Percentiles rank a stretch among this genome's conserved stretches.
phyloP scores from a whole-genome alignment of 768 basidiomycete species.

The Tephrocybe sp. region DNA sequence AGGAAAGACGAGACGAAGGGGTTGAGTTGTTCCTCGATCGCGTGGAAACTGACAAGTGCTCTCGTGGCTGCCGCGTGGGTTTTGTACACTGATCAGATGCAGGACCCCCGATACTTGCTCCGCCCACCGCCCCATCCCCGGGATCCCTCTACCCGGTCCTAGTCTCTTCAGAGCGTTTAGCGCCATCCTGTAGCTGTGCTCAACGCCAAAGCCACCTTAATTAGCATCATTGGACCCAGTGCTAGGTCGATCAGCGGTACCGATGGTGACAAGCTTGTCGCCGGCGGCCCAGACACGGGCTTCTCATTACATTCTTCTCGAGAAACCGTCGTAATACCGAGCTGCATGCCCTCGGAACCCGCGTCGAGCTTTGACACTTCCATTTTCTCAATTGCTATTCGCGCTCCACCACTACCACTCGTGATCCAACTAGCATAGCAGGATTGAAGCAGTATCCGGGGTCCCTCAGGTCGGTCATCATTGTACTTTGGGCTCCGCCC shows the following conservation, averaged over 20 bases:
- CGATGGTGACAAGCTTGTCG: neutral
- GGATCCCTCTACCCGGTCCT: slow-evolving; percentile 11
- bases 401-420: too few species aligned
- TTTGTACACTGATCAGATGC: slow-evolving; percentile 22
- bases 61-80: slow-evolving; percentile 48
- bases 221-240: too few species aligned
- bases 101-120: slow-evolving; percentile 21
- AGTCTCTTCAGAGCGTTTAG: slow-evolving; percentile 4
- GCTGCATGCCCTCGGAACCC: too few species aligned
- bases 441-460: neutral
- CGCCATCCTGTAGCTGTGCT: neutral
- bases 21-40: slow-evolving; percentile 34
- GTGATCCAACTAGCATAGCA: too few species aligned
- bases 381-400: too few species aligned
- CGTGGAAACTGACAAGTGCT: slow-evolving; percentile 38
- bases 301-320: neutral
- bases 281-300: neutral
- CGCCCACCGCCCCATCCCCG: slow-evolving; percentile 10
- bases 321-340: neutral
- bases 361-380: too few species aligned
- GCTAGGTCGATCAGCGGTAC: neutral
- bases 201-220: too few species aligned
- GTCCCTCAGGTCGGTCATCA: neutral
- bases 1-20: slow-evolving; percentile 19
- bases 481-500: neutral